Evolutionary conservation across 1,284 basidiomycete genomes (phyloP).

Genomic region (Phlebopus sp.): DNA sequence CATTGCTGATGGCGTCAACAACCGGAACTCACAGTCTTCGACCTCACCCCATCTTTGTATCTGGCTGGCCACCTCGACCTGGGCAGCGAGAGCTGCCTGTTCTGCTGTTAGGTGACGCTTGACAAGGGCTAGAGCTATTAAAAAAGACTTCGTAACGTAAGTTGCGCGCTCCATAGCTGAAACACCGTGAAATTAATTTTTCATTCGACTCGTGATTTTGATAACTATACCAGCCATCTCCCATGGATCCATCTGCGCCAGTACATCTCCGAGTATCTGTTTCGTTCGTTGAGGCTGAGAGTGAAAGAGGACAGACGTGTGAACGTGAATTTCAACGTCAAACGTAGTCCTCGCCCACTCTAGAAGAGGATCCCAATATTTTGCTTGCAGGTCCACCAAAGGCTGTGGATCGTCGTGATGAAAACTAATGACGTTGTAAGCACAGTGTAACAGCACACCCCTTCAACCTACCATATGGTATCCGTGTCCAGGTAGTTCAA

Average conservation of each 20-base stretch:
- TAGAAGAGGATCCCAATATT: slow-evolving; percentile 89
- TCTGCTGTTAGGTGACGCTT: slow-evolving; percentile 76
- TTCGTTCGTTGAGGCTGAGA: slow-evolving; percentile 70
- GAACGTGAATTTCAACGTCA: slow-evolving; percentile 63
- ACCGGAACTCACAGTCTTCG: slow-evolving; percentile 82
- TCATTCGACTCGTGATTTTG: not conserved
- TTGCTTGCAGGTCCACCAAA: slow-evolving; percentile 78
- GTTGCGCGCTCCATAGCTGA: slow-evolving; percentile 91
- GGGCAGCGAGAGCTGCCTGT: slow-evolving; percentile 80
- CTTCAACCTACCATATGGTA: slow-evolving; percentile 76
- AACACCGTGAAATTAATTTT: slow-evolving; percentile 1
- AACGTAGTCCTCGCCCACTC: slow-evolving; percentile 74
- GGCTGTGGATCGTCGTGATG: slow-evolving; percentile 75
- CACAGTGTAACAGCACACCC: not conserved
- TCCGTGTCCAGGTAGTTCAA: slow-evolving; percentile 93
- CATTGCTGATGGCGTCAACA: not conserved
- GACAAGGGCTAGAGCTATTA: slow-evolving; percentile 85
- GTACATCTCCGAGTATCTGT: slow-evolving; percentile 52
- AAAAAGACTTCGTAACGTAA: slow-evolving; percentile 88
- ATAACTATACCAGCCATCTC: slow-evolving; percentile 78
- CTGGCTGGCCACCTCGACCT: slow-evolving; percentile 94
- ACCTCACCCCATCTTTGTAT: slow-evolving; percentile 98
- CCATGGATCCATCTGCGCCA: slow-evolving; percentile 74
- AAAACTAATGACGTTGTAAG: slow-evolving; percentile 54
- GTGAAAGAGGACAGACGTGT: slow-evolving; percentile 66